A percentile compares a stretch with the other conserved stretches of the same genome.
Conservation (phyloP, 805 yeast species). For the Candida patagonica region DNA sequence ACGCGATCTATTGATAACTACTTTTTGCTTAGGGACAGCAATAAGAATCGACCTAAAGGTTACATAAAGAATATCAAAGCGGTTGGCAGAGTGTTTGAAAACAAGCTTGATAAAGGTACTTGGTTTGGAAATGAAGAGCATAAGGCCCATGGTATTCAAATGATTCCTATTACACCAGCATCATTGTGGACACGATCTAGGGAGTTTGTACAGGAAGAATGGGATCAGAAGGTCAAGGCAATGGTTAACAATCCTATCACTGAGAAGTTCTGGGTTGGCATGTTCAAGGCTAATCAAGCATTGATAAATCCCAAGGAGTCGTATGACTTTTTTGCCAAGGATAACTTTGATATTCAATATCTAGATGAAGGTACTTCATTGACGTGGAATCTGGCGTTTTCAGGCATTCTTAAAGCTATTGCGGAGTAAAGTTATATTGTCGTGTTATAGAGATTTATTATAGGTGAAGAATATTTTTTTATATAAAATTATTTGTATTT, state of each 20-base stretch:
- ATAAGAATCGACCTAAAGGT: conserved; percentile 43
- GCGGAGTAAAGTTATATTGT: no score
- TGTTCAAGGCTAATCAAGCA: conserved; percentile 62
- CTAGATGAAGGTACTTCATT: conserved; percentile 79
- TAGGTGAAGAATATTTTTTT: no score
- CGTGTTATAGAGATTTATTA: no score
- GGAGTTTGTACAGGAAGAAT: conserved; percentile 44
- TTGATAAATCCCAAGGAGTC: conserved; percentile 57
- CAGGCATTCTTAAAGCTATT: no score
- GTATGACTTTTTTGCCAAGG: conserved; percentile 48
- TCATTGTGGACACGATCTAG: conserved; percentile 46
- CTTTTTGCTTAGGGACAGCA: conserved; percentile 41
- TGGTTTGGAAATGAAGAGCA: conserved; percentile 57
- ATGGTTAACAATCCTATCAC: no score
- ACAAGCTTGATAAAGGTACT: conserved; percentile 65
- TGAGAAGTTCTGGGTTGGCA: conserved; percentile 75
- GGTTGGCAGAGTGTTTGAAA: conserved; percentile 66
- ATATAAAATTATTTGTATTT: no score
- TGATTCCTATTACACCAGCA: conserved; percentile 64
- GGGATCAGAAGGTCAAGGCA: no score
- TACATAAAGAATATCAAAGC: conserved; percentile 54
- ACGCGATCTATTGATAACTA: conserved; percentile 46
- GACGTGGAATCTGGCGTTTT: conserved; percentile 71
- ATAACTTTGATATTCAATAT: conserved; percentile 41
- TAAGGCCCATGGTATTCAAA: conserved; percentile 73